Evolutionary conservation across 768 basidiomycete genomes (phyloP), one percentile per base, ranked within the genome.

Genomic region (Boletus fagicola): DNA sequence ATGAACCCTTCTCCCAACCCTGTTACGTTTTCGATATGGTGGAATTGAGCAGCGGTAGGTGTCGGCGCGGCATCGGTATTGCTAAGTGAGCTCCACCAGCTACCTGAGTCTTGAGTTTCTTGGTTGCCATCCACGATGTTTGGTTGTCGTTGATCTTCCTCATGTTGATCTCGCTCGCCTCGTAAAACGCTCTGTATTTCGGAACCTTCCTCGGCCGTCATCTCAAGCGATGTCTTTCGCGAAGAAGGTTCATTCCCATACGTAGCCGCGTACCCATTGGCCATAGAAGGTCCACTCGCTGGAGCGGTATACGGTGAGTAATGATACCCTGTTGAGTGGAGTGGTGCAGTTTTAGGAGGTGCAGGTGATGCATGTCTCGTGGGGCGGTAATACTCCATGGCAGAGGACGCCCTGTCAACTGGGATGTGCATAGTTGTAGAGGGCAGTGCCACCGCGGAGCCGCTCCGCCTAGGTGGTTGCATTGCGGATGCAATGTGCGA

Each of bases 371-470:
- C 68, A 48, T 78, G 81, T 39, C 81, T 80, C 42, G 55, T 57
- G 47, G 79, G 74, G 28, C 86, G 82, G 54, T 78, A 69, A 65
- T 89, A 82, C 51, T 90, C 92, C 80, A 90, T 83, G 3, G 90
- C 90, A 39, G 92, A 92, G 7, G 87, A 83, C 0, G 90, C 82
- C 45, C 89, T 79, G 67, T 91, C 88, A 53, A 88, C 82, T 5
- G 78, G 83, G 31, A 75, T 62, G 36, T 80, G 77, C 62, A 78
- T 75, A 4, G 78, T 71, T n/a, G 77, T 66, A 16, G 80, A 71
- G 20, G 83, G 79, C 22, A 77, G 59, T 12, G 84, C 82, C 79
- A 87, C 82, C 0, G 88, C 87, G 30, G 91, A 92, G 5, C 86
- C 87, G 53, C 82, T 84, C 51, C 87, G 77, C 33, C 77, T 77